These are phyloP conservation scores for Amylostereum areolatum DNA, from an alignment of 1,284 basidiomycete genomes.

Conservation along the genomic window DNA sequence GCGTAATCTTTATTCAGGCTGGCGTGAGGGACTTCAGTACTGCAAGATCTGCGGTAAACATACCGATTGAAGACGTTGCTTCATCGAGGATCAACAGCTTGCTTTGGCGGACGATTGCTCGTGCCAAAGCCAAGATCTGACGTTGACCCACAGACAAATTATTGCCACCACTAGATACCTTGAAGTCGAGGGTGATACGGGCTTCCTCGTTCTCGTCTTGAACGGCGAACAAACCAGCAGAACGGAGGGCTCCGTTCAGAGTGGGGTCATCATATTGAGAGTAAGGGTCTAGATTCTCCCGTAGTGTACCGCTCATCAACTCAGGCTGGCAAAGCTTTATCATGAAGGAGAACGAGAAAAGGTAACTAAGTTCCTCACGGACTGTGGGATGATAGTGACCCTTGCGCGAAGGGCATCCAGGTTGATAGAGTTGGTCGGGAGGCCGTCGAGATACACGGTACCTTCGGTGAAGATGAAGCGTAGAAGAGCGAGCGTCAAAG, in stretches of 20 bases:
- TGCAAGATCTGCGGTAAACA: background rate
- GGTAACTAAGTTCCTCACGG: conserved; percentile 17
- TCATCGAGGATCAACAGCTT: conserved; percentile 31
- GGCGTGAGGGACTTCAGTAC: conserved; percentile 14
- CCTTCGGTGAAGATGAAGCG: conserved; percentile 42
- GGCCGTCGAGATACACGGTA: conserved; percentile 30
- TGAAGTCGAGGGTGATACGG: conserved; percentile 31
- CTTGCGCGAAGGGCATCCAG: conserved; percentile 47
- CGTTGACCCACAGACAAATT: conserved; percentile 48
- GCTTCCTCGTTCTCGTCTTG: conserved; percentile 44
- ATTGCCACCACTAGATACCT: conserved; percentile 28
- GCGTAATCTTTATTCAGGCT: conserved; percentile 23
- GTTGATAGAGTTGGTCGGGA: conserved; percentile 39
- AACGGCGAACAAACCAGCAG: conserved; percentile 47
- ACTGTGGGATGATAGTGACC: conserved; percentile 44
- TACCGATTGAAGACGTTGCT: conserved; percentile 52
- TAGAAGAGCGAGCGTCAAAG: conserved; percentile 31
- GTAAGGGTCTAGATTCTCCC: conserved; percentile 67
- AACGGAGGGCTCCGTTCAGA: conserved; percentile 47
- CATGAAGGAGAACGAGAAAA: too few relatives aligned
- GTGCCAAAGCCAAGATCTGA: conserved; percentile 37
- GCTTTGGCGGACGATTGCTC: conserved; percentile 26
- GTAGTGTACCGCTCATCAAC: conserved; percentile 50
- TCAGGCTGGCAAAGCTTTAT: too few relatives aligned
- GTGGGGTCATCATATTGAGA: conserved; percentile 63